A percentile compares a stretch with the other conserved stretches of the same genome.
phyloP scores from a whole-genome alignment of 108 stramenopile species.

The Nitzschia palea region DNA sequence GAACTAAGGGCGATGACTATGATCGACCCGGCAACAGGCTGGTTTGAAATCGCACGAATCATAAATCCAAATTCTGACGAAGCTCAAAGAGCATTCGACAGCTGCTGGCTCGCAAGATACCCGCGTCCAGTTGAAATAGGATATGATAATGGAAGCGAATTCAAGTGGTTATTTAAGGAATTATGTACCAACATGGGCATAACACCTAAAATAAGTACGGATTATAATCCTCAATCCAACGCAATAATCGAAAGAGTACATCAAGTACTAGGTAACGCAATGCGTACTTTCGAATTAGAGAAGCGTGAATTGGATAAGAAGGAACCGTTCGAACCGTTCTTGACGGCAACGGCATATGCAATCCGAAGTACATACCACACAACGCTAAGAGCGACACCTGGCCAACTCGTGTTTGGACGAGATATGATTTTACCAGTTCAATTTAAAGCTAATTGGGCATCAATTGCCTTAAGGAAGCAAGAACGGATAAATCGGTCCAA shows the following conservation, averaged over 20 bases:
- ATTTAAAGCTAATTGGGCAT: no score
- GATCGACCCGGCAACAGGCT: slow-evolving; percentile 40
- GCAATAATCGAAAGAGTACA: slow-evolving; percentile 36
- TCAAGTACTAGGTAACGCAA: no score
- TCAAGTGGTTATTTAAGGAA: slow-evolving; percentile 34
- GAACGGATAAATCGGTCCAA: no score
- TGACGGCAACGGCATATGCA: no score
- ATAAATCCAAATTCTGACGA: slow-evolving; percentile 16
- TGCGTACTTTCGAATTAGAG: no score
- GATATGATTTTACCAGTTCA: no score
- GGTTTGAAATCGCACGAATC: slow-evolving; percentile 45
- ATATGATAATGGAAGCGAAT: slow-evolving; percentile 50
- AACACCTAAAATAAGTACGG: slow-evolving; percentile 19
- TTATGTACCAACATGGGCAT: slow-evolving; percentile 7
- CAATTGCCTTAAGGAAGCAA: no score
- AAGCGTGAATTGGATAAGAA: no score
- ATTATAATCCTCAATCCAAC: slow-evolving; percentile 48
- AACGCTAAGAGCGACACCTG: no score
- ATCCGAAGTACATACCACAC: no score
- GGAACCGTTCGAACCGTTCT: no score
- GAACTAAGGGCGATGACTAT: slow-evolving; percentile 46
- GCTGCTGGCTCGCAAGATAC: slow-evolving; percentile 40
- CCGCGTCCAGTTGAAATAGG: slow-evolving; percentile 30
- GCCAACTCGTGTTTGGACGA: no score
- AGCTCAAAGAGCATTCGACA: slow-evolving; percentile 14